These are phyloP conservation scores for Xylariales sp. DNA, from an alignment of 2,329 filamentous ascomycete genomes.

Conservation along the genomic window DNA sequence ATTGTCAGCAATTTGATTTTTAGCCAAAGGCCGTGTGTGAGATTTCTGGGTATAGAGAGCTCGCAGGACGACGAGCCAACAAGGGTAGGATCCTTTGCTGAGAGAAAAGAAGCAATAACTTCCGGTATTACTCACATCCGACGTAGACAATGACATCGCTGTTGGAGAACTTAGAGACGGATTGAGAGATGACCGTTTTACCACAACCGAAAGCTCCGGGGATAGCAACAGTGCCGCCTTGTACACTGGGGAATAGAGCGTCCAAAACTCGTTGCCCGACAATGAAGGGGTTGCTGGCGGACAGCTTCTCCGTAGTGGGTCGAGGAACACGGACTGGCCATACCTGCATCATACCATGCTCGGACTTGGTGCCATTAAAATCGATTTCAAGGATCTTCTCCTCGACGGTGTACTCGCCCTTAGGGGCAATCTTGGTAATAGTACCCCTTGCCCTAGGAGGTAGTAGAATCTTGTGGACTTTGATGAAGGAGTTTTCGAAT, in stretches of 20 bases:
- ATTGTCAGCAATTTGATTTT: conserved; percentile 13
- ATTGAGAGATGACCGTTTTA: conserved; percentile 99
- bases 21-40: too few relatives aligned
- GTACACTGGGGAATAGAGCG: conserved; percentile 94
- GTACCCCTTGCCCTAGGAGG: conserved; percentile 90
- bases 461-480: conserved; percentile 91
- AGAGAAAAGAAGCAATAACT: background rate
- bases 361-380: conserved; percentile 94
- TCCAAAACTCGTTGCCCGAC: conserved; percentile 97
- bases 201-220: conserved; percentile 98
- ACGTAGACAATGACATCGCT: conserved; percentile 99
- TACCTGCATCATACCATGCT: conserved; percentile 97
- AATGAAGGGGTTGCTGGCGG: conserved; percentile 89
- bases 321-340: conserved; percentile 98
- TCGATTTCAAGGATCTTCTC: conserved; percentile 96
- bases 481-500: conserved; percentile 94
- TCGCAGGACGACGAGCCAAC: background rate
- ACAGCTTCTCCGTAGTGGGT: conserved; percentile 90
- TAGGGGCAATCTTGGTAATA: conserved; percentile 88
- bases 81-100: background rate
- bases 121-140: conserved; percentile 64
- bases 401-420: conserved; percentile 93
- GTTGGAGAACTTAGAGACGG: conserved; percentile 99
- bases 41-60: background rate
- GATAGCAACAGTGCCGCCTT: conserved; percentile 97